Evolutionary conservation across 257 asterid species (phyloP), one percentile per base, ranked within the genome.

Genomic region (Ligustrum vulgare): DNA sequence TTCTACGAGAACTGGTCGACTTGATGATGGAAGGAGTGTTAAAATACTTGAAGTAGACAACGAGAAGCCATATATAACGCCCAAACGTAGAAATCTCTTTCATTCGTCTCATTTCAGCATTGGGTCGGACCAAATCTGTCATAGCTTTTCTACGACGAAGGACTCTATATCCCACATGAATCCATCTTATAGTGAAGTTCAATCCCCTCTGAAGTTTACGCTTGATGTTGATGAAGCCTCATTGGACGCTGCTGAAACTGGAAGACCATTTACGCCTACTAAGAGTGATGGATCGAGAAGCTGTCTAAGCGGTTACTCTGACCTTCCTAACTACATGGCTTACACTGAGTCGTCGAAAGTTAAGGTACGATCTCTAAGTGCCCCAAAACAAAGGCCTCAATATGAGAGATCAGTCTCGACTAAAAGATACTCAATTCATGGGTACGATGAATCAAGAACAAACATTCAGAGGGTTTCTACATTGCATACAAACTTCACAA

Each of bases 311-410:
- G 91, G 87, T 11, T 89, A 79, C 81, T 80, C 94, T 0, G 98
- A 91, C 77, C 84, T 80, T 43, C 98, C 97, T 0, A 91, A 72
- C 49, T 95, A 95, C 73, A 95, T 95, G 99, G 66, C 98, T 3
- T 85, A 78, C 65, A 95, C 99, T 0, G 89, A 91, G 72, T 95
- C 99, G 5, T 85, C 97, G 0, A 91, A 85, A 80, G 97, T 97
- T 2, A 95, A 95, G 87, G 85, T 76, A 41, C 83, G 99, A 71
- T 91, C 99, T 1, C 79, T 88, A 31, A 95, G 98, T 67, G 98
- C 96, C 25, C 99, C 99, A 3, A 91, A 79, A 77, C 97, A 89
- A 23, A 84, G 99, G 72, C 88, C 91, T 65, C 86, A 82, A 5
- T 85, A 79, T 3, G 99, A 92, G 68, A 79, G 91, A 79, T 87